These are phyloP conservation scores for Soucietia sequanensis DNA, from an alignment of 805 yeast genomes.

Conservation along the genomic window DNA sequence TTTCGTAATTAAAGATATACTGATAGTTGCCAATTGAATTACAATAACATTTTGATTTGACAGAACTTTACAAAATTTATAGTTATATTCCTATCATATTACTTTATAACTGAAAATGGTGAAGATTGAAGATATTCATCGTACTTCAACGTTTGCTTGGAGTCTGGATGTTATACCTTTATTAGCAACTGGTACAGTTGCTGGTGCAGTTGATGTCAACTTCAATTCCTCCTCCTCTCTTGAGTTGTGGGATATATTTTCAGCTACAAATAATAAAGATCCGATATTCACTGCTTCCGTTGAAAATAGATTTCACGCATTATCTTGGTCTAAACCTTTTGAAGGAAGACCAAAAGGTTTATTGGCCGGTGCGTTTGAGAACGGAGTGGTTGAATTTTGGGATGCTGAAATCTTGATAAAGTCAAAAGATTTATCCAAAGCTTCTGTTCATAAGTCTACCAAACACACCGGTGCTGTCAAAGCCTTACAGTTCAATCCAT, in stretches of 20 bases:
- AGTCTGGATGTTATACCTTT: conserved; percentile 72
- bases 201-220: conserved; percentile 90
- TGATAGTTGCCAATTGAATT: too few species aligned
- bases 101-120: too few species aligned
- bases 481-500: conserved; percentile 73
- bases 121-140: conserved; percentile 75
- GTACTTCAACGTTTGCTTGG: conserved; percentile 97
- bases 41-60: too few species aligned
- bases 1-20: too few species aligned
- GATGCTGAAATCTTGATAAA: conserved; percentile 53
- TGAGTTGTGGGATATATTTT: conserved; percentile 73
- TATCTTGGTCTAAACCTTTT: conserved; percentile 75
- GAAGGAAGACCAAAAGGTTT: conserved; percentile 50
- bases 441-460: conserved; percentile 48
- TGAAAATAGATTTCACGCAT: conserved; percentile 58
- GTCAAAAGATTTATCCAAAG: conserved; percentile 36
- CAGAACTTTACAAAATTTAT: too few species aligned
- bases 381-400: conserved; percentile 79
- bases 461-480: conserved; percentile 72
- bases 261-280: conserved; percentile 24
- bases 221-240: conserved; percentile 77
- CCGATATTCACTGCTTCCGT: conserved; percentile 38
- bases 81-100: too few species aligned
- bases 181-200: conserved; percentile 89
- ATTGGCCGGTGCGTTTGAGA: conserved; percentile 88